Percentiles rank a stretch among this genome's conserved stretches.
Evolutionary conservation across 1,284 basidiomycete genomes (phyloP).

Genomic region (Ganoderma meredithae): DNA sequence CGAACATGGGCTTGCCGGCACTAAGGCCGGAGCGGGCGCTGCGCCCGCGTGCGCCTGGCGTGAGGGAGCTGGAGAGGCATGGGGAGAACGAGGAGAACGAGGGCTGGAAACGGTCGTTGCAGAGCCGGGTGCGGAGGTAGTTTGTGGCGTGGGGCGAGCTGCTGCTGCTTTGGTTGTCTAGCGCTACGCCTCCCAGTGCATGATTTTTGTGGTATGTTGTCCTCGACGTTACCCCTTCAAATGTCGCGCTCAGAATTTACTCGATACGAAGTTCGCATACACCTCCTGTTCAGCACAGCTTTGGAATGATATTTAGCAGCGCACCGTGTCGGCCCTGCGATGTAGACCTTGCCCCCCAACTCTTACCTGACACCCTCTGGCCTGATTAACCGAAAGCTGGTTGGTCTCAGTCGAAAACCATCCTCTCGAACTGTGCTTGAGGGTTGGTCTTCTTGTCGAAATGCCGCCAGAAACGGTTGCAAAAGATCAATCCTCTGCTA

Average conservation of each 20-base stretch:
- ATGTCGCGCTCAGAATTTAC: not conserved
- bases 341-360: not conserved
- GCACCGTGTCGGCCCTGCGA: not conserved
- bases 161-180: not conserved
- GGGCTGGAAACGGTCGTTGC: not conserved
- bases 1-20: conserved; percentile 17
- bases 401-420: not conserved
- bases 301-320: not conserved
- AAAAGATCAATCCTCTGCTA: not conserved
- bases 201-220: not conserved
- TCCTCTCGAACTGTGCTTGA: not conserved
- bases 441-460: not conserved
- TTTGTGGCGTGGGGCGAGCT: not conserved
- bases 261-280: not conserved
- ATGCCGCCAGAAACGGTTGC: not conserved
- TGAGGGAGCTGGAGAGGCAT: not conserved
- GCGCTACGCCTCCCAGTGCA: not conserved
- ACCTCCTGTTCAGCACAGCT: not conserved
- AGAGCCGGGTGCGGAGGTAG: conserved; percentile 4
- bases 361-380: not conserved
- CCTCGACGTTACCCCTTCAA: not conserved
- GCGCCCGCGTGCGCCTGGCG: not conserved
- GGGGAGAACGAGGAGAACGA: not conserved
- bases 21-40: conserved; percentile 4
- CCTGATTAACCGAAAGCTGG: too few relatives aligned